Base-by-base conservation (phyloP, 2,329 filamentous ascomycete genomes). In the Epichloe bromicola region DNA sequence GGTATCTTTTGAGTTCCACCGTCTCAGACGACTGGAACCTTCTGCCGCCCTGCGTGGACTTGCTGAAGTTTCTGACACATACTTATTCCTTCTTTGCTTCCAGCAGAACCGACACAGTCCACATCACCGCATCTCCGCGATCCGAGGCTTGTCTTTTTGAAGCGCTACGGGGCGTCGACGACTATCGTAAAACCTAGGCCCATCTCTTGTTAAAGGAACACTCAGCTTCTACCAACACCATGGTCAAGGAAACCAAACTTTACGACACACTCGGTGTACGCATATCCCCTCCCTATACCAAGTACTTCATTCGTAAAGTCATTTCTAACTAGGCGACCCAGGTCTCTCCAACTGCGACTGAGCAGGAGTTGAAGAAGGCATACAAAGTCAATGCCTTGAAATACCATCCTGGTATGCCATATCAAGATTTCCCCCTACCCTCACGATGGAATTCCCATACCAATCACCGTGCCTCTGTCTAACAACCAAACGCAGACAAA, bases 281-380 rank as follows among this genome's bases (percentile, higher is more conserved):
- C 72, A 46, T 20, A 12, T 19, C 36, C 23, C 33, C n/a, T 15
- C 7, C 20, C 3, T n/a, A 6, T 6, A 42, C 30, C 11, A 30
- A 34, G 30, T 3, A 12, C 26, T 19, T 10, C 15, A 19, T 30
- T 19, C 3, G 8, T 6, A 17, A 6, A 37, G 12, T 14, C 19
- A 10, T 26, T 7, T 44, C 48, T 49, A 49, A 49, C 40, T 17
- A 5, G 19, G 10, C 37, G 48, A 39, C 41, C 59, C 58, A 94
- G 88, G 86, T 94, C 59, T 58, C 85, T 61, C 84, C 88, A 57
- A 82, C 79, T 62, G 87, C 86, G 58, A 85, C 85, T 53, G 91
- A 97, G 62, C 74, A 83, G 59, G 86, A 96, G 70, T 74, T 98
- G 58, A 96, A 93, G 75, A 89, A 90, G 64, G 89, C 83, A 60